Conservation (phyloP, 2,329 filamentous ascomycete genomes). For the Aspergillus novoparasiticus region DNA sequence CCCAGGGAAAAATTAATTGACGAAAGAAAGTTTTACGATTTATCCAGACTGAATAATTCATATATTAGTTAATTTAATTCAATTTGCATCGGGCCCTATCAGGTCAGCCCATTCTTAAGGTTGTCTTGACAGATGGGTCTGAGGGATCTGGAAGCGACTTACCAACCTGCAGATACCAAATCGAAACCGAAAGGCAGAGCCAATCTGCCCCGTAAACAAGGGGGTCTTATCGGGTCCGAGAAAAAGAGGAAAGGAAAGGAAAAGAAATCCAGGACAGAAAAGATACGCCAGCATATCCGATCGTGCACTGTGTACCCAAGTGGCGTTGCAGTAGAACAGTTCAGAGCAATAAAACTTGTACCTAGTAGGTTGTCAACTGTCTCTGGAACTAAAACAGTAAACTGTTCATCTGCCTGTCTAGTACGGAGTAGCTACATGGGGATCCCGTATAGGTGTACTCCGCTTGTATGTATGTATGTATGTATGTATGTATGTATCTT, state of each 20-base stretch:
- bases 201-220: constrained; percentile 1
- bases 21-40: not conserved
- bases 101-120: constrained; percentile 21
- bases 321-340: constrained; percentile 13
- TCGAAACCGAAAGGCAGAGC: not conserved
- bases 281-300: not conserved
- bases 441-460: constrained; percentile 9
- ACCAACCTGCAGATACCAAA: constrained; percentile 6
- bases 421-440: constrained; percentile 3
- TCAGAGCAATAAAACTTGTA: constrained; percentile 6
- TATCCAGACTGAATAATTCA: constrained; percentile 1
- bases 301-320: not conserved
- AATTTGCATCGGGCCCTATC: constrained; percentile 2
- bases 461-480: constrained; percentile 12
- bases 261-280: not conserved
- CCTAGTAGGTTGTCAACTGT: not conserved
- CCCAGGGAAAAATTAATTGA: not conserved
- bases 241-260: not conserved
- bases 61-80: constrained; percentile 7
- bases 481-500: not conserved
- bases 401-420: not conserved
- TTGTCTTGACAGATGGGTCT: constrained; percentile 33
- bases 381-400: not conserved
- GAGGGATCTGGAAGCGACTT: constrained; percentile 20
- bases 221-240: not conserved